A percentile compares a stretch with the other conserved stretches of the same genome.
Conservation (phyloP, 805 yeast genomes). For the Wickerhamia fluorescens region DNA sequence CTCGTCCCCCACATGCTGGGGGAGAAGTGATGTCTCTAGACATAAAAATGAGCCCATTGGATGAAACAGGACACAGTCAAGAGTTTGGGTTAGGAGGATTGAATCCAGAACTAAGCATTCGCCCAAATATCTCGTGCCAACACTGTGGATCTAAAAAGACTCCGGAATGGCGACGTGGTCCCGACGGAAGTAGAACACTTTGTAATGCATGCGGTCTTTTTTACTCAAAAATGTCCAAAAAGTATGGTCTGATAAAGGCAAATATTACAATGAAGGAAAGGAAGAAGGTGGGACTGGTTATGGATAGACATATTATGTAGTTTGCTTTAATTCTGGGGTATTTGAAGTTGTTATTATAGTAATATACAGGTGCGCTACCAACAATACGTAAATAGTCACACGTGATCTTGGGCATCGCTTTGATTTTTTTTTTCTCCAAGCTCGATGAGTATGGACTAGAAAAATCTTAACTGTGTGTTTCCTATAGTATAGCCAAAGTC, state of each 20-base stretch:
- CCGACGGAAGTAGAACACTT: slow-evolving; percentile 10
- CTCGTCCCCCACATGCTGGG: not conserved
- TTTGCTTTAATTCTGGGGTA: not conserved
- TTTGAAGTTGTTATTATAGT: too few relatives aligned
- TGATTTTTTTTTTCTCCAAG: too few relatives aligned
- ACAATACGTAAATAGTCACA: too few relatives aligned
- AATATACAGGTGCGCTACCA: too few relatives aligned
- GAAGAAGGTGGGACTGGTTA: slow-evolving; percentile 4
- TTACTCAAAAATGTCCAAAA: slow-evolving; percentile 9
- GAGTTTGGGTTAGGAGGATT: slow-evolving; percentile 6
- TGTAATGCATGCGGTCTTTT: slow-evolving; percentile 17
- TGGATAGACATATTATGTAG: slow-evolving; percentile 1
- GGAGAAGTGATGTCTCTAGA: not conserved
- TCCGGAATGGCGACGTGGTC: slow-evolving; percentile 17
- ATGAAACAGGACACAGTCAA: not conserved
- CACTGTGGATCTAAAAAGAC: slow-evolving; percentile 14
- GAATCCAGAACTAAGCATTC: slow-evolving; percentile 7
- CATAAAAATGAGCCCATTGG: not conserved
- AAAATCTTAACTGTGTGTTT: too few relatives aligned
- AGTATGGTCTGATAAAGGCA: slow-evolving; percentile 6
- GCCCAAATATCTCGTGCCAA: slow-evolving; percentile 4
- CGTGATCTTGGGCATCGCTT: too few relatives aligned
- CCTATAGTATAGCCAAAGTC: too few relatives aligned
- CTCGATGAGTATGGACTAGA: too few relatives aligned
- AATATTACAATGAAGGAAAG: slow-evolving; percentile 3